A percentile compares a stretch with the other conserved stretches of the same genome.
Conservation (phyloP, 495 filamentous ascomycete species). For the Trichoderma asperelloides region DNA sequence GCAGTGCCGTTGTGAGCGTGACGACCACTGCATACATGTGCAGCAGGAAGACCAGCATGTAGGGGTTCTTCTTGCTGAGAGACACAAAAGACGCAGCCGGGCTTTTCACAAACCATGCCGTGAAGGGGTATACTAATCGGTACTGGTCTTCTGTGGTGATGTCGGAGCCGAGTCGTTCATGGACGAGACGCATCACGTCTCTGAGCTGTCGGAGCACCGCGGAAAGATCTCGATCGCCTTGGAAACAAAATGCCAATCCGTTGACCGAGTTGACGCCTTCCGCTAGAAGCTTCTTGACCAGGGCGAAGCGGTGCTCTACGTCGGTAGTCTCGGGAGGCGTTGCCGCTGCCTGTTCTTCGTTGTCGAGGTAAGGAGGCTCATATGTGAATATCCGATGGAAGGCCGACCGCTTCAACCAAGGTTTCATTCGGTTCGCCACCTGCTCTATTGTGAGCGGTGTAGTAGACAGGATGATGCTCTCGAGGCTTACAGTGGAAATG, state of each 20-base stretch:
- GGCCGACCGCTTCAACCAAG: neutral
- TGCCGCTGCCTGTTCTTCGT: neutral
- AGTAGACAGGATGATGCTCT: neutral
- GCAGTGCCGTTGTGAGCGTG: neutral
- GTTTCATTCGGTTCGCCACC: neutral
- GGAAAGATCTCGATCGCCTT: neutral
- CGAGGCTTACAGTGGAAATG: neutral
- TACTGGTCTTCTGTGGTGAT: neutral
- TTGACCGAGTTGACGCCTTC: neutral
- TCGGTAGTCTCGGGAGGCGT: neutral
- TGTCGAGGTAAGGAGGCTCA: neutral
- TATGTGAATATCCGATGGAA: neutral
- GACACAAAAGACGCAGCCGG: neutral
- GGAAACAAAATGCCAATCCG: neutral
- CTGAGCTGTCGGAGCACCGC: neutral
- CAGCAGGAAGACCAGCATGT: neutral
- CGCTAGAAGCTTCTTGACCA: neutral
- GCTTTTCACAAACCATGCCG: neutral
- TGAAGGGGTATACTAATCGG: neutral
- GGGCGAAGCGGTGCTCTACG: neutral
- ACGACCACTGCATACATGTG: neutral
- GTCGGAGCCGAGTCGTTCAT: neutral
- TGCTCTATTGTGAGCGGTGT: neutral
- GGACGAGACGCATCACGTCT: neutral
- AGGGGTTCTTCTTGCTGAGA: neutral